Evolutionary conservation across 176 grass and related monocot species (phyloP).

Genomic region (Oryza longistaminata): DNA sequence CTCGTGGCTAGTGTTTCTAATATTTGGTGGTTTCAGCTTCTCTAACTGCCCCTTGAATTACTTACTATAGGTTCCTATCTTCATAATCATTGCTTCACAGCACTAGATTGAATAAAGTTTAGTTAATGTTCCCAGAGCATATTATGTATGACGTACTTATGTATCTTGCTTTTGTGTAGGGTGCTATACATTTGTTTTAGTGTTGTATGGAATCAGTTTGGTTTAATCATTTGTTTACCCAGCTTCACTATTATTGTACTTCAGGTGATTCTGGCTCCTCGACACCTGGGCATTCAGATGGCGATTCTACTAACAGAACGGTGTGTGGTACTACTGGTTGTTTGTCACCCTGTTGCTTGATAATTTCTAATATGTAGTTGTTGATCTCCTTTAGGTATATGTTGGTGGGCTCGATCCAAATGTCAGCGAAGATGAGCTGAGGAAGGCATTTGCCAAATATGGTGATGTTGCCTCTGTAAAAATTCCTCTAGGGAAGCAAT

Average conservation of each 20-base stretch:
- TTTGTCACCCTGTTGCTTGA: conserved; percentile 22
- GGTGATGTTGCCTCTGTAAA: conserved; percentile 91
- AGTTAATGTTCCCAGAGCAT: background rate
- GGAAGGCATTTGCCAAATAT: conserved; percentile 81
- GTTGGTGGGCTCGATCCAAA: conserved; percentile 89
- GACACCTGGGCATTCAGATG: conserved; percentile 51
- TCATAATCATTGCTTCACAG: background rate
- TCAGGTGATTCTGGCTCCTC: conserved; percentile 60
- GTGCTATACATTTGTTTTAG: background rate
- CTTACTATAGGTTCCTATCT: conserved; percentile 1
- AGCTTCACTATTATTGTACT: conserved; percentile 31
- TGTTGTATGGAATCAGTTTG: background rate
- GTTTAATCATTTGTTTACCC: conserved; percentile 19
- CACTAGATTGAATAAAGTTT: background rate
- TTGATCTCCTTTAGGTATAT: conserved; percentile 67
- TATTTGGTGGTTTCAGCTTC: background rate
- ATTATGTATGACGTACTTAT: background rate
- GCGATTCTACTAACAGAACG: conserved; percentile 59
- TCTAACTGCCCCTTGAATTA: conserved; percentile 18
- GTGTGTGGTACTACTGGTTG: conserved; percentile 31
- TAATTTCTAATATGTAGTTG: conserved; percentile 36
- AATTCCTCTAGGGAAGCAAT: conserved; percentile 94
- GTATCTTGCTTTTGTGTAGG: conserved; percentile 23
- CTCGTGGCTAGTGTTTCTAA: background rate
- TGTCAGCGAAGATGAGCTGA: conserved; percentile 82